Evolutionary conservation across 1,284 basidiomycete species (phyloP), one percentile per base, ranked within the genome.

Genomic region (Erythrobasidium hasegawianum): DNA sequence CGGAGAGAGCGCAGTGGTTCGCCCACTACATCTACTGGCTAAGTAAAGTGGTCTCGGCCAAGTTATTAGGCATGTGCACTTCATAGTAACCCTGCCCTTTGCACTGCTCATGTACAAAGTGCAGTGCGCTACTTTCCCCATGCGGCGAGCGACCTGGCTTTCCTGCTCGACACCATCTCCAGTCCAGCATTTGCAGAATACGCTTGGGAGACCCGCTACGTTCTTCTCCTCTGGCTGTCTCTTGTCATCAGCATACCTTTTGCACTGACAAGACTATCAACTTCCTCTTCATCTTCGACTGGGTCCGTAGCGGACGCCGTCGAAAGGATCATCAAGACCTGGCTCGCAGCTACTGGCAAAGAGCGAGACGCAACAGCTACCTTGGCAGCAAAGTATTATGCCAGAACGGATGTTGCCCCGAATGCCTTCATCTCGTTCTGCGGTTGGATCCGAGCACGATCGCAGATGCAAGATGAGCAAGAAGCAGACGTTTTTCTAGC

Each of bases 221-320:
- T 89, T 14, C 80, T 90, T 22, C 81, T 98, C 3, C 81, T 97
- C 1, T 98, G 96, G 95, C 82, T 98, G 11, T 90, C 91, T 16
- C 83, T 98, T 16, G 87, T 97, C 58, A 89, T 89, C 78, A 92
- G 91, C 80, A 87, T 97, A 20, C 96, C 96, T 0, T 99, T 99
- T 76, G 86, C 90, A 75, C 80, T 99, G 16, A 40, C 56, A 38
- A 67, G 59, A 43, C 43, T 67, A 13, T 57, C 52, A 14, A 16
- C 43, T n/a, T 41, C 40, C 40, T 11, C 10, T 5, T 18, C 43
- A 18, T 33, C 33, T 33, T 33, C 33, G 33, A 27, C 20, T 33
- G 33, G 5, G 11, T 5, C 33, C 4, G 33, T 33, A 4, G 4
- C 16, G 16, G 24, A 53, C 7, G 40, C 39, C 18, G 40, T 59